These are phyloP conservation scores for Albifimbria verrucaria DNA, from an alignment of 2,329 filamentous ascomycete genomes.

Conservation along the genomic window DNA sequence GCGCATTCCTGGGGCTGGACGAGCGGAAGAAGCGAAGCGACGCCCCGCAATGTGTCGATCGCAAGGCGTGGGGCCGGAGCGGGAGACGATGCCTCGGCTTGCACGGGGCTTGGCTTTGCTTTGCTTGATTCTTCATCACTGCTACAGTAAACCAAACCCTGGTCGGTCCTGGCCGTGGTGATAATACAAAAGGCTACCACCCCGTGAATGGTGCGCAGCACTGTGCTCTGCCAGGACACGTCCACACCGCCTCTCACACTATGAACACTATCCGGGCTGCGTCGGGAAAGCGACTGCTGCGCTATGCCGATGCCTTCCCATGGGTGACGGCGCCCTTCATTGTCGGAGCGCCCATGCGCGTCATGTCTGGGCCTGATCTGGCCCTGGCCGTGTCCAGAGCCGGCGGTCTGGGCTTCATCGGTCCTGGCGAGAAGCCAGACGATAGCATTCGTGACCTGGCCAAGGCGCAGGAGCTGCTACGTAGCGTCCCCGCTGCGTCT, in stretches of 20 bases:
- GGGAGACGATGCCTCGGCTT: no score
- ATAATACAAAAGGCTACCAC: not conserved
- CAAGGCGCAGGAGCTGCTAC: slow-evolving; percentile 19
- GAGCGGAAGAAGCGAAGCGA: no score
- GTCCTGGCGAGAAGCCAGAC: slow-evolving; percentile 31
- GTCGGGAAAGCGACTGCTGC: not conserved
- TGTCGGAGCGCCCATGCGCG: slow-evolving; percentile 65
- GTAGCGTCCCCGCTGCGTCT: slow-evolving; percentile 3
- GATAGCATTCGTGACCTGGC: slow-evolving; percentile 27
- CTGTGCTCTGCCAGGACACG: not conserved
- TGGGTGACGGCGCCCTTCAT: slow-evolving; percentile 46
- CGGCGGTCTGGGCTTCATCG: slow-evolving; percentile 60
- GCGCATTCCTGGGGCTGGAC: no score
- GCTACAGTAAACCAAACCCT: no score
- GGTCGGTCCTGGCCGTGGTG: no score
- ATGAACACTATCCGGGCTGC: not conserved
- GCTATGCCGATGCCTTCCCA: slow-evolving; percentile 15
- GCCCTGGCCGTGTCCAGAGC: slow-evolving; percentile 65
- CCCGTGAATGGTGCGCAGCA: not conserved
- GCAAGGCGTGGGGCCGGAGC: no score
- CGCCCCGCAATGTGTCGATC: no score
- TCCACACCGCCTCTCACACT: not conserved
- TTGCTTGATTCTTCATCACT: no score
- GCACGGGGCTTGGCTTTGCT: no score
- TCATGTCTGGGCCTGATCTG: slow-evolving; percentile 53